These are phyloP conservation scores for Crithidia bombi DNA, from an alignment of 208 protist genomes.

Conservation along the genomic window DNA sequence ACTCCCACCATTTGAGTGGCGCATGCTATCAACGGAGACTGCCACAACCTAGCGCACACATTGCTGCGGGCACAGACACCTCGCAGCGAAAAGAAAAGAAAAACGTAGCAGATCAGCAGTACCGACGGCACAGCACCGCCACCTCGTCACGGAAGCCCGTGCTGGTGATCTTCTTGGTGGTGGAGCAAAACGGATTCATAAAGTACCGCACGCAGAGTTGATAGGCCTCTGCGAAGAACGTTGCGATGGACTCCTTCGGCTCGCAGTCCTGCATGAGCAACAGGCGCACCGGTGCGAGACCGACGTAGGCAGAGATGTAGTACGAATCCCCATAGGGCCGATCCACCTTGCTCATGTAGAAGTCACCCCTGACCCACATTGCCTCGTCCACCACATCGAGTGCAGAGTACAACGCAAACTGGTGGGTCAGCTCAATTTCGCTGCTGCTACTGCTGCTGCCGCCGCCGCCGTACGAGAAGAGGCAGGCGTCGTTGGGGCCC, in stretches of 20 bases:
- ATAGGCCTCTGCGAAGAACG: constrained; percentile 59
- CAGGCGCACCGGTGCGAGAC: constrained; percentile 52
- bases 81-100: background rate
- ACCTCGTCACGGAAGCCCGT: constrained; percentile 28
- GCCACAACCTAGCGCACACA: too few relatives aligned
- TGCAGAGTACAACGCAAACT: constrained; percentile 55
- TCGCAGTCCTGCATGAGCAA: constrained; percentile 62
- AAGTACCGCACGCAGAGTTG: constrained; percentile 52
- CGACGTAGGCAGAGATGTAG: constrained; percentile 63
- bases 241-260: constrained; percentile 41
- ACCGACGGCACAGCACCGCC: constrained; percentile 21
- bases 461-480: constrained; percentile 31
- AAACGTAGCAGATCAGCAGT: constrained; percentile 22
- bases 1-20: too few relatives aligned
- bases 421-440: constrained; percentile 31
- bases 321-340: constrained; percentile 50
- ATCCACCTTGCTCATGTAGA: constrained; percentile 54
- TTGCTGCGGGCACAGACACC: too few relatives aligned
- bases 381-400: constrained; percentile 59
- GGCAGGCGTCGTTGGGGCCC: constrained; percentile 34
- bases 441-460: constrained; percentile 11
- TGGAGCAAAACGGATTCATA: constrained; percentile 49
- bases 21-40: too few relatives aligned
- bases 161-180: constrained; percentile 33
- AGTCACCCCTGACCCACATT: constrained; percentile 52